These are phyloP conservation scores for Orbilia blumenaviensis DNA, from an alignment of 2,329 filamentous ascomycete genomes.

Conservation along the genomic window DNA sequence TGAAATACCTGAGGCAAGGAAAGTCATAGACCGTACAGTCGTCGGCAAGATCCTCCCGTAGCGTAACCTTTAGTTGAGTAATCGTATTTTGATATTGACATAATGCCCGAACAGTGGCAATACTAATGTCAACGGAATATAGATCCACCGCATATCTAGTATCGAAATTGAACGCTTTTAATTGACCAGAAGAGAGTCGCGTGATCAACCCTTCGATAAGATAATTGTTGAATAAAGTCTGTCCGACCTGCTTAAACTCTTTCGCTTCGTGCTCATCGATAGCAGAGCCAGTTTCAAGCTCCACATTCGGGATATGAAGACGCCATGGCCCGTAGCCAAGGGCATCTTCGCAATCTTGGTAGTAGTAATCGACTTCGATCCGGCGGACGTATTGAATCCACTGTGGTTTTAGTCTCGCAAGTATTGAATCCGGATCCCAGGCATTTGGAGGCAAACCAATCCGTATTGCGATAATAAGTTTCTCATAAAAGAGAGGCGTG, in stretches of 20 bases:
- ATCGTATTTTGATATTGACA: slow-evolving; percentile 21
- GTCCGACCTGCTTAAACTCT: not conserved
- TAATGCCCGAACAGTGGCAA: slow-evolving; percentile 12
- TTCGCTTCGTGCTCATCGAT: not conserved
- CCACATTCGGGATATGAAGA: not conserved
- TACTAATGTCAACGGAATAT: not conserved
- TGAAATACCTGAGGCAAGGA: slow-evolving; percentile 21
- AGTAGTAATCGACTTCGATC: slow-evolving; percentile 25
- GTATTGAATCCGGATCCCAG: not conserved
- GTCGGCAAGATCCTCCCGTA: slow-evolving; percentile 6
- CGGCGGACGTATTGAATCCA: slow-evolving; percentile 22
- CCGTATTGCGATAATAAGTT: slow-evolving; percentile 8
- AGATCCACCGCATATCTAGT: slow-evolving; percentile 2
- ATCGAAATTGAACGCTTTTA: slow-evolving; percentile 12
- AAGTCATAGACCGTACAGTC: slow-evolving; percentile 31
- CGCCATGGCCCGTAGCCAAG: slow-evolving; percentile 9
- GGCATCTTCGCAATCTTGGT: not conserved
- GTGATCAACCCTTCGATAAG: slow-evolving; percentile 10
- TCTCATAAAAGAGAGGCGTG: slow-evolving; percentile 14
- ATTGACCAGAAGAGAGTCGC: slow-evolving; percentile 1
- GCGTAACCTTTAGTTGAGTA: slow-evolving; percentile 2
- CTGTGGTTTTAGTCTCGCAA: not conserved
- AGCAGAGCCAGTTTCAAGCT: not conserved
- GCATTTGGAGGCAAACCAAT: not conserved
- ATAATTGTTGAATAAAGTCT: not conserved